A percentile compares a stretch with the other conserved stretches of the same genome.
Conservation (phyloP, 73 alveolate genomes). For the Blepharisma japonicum region DNA sequence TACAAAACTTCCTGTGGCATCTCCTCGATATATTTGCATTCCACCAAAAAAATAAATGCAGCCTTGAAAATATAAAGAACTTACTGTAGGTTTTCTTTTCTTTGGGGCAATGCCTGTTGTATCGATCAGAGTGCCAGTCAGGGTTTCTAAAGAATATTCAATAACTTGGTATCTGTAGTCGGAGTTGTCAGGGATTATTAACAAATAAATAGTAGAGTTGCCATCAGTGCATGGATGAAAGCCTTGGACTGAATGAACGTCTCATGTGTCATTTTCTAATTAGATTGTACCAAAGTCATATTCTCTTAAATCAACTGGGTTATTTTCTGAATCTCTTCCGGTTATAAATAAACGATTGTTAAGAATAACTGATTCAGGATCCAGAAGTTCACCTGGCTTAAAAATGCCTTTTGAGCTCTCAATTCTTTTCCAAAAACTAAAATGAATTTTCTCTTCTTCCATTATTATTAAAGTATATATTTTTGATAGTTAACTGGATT, state of each 20-base stretch:
- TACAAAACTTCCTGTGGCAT: conserved; percentile 27
- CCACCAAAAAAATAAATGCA: conserved; percentile 23
- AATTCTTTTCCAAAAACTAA: conserved; percentile 26
- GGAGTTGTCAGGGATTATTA: conserved; percentile 11
- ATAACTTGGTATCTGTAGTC: conserved; percentile 23
- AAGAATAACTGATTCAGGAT: conserved; percentile 22
- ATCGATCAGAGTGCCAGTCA: not conserved
- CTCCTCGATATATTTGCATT: conserved; percentile 26
- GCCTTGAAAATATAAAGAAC: not conserved
- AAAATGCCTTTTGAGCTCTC: not conserved
- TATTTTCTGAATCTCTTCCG: not conserved
- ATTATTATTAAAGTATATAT: not conserved
- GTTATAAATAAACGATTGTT: not conserved
- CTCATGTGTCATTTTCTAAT: not conserved
- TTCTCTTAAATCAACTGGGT: not conserved
- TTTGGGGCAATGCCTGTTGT: conserved; percentile 25
- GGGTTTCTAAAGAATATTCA: conserved; percentile 14
- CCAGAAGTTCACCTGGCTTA: conserved; percentile 12
- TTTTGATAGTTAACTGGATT: too few species aligned
- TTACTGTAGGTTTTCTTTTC: conserved; percentile 17
- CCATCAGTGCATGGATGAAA: conserved; percentile 21
- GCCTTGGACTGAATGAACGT: conserved; percentile 14
- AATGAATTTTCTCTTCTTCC: conserved; percentile 19
- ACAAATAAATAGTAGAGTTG: not conserved
- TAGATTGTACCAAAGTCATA: not conserved